Base-by-base conservation (phyloP, 352 stramenopile genomes). In the Globisporangium nagaii region DNA sequence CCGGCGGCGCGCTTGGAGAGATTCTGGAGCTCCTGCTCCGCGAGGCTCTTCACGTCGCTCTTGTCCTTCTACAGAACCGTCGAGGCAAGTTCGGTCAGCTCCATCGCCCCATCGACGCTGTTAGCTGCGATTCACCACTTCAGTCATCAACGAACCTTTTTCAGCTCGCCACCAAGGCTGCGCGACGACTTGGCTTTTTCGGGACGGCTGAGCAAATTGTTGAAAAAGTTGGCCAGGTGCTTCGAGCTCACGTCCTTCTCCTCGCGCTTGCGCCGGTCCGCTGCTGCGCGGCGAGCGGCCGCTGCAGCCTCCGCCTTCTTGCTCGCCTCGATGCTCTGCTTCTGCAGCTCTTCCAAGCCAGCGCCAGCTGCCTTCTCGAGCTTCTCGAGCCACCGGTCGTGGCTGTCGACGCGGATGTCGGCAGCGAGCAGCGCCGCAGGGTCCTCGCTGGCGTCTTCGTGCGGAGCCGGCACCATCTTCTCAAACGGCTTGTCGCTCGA, bases 161-260 rank as follows among this genome's bases (percentile, higher is more conserved):
- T 91, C 51, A 67, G 37, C 28, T 84, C 73, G 27, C 74, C n/a
- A n/a, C n/a, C 68, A 37, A 65, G 73, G 40, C 81, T 60, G 9
- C 81, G 69, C 53, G 73, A 74, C n/a, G 78, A 88, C 57, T 82
- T 87, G 24, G 82, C 75, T 55, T 93, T 93, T 43, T 93, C 84
- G 5, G 84, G 84, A 24, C 81, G 79, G 62, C 84, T 93, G 7
- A 93, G 66, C 48, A 93, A 48, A 48, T 93, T 92, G 64, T 93
- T 93, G 58, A 93, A 93, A 60, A 93, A 93, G 56, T 90, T 93
- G 28, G 84, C 75, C 57, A 93, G 51, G 54, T 93, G 84, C 19
- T 88, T 93, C 28, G 84, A 90, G 65, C 73, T 92, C 46, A 93
- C 81, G 45, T 92, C 81, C 66, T 87, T 89, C 45, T 91, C 79